These are phyloP conservation scores for Evernia prunastri DNA, from an alignment of 495 filamentous ascomycete genomes.

Conservation along the genomic window DNA sequence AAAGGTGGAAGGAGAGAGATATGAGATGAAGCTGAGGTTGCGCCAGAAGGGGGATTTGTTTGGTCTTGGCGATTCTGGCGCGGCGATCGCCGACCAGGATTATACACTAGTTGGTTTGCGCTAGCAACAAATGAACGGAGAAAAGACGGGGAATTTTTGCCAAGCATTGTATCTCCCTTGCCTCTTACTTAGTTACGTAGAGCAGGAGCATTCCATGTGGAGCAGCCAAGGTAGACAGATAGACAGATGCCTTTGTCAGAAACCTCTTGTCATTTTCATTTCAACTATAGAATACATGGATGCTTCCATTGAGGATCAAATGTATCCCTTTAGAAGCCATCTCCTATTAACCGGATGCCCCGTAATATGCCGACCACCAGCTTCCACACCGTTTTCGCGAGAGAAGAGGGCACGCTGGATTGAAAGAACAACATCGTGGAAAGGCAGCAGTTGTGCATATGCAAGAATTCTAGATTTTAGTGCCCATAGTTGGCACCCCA, in stretches of 20 bases:
- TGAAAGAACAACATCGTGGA: background rate
- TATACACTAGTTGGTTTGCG: background rate
- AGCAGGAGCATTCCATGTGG: background rate
- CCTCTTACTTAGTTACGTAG: no score
- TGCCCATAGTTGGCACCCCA: slow-evolving; percentile 67
- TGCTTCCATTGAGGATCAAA: background rate
- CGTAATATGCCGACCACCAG: background rate
- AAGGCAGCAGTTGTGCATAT: slow-evolving; percentile 2
- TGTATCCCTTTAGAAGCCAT: slow-evolving; percentile 7
- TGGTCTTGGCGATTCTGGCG: slow-evolving; percentile 7
- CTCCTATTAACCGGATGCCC: slow-evolving; percentile 6
- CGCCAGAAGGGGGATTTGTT: slow-evolving; percentile 3
- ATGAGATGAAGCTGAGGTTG: slow-evolving; percentile 11
- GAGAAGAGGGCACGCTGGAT: slow-evolving; percentile 12
- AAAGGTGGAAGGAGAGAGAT: background rate
- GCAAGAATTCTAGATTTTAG: slow-evolving; percentile 13
- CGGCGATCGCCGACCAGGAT: background rate
- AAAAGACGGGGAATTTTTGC: no score
- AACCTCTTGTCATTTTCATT: background rate
- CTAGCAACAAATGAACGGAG: background rate
- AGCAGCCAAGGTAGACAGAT: no score
- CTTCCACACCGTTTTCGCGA: slow-evolving; percentile 6
- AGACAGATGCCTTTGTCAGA: background rate
- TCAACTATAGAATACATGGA: slow-evolving; percentile 11
- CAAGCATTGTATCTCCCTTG: no score